phyloP scores from a whole-genome alignment of 73 alveolate species.

The Paraurostyla sp. region DNA sequence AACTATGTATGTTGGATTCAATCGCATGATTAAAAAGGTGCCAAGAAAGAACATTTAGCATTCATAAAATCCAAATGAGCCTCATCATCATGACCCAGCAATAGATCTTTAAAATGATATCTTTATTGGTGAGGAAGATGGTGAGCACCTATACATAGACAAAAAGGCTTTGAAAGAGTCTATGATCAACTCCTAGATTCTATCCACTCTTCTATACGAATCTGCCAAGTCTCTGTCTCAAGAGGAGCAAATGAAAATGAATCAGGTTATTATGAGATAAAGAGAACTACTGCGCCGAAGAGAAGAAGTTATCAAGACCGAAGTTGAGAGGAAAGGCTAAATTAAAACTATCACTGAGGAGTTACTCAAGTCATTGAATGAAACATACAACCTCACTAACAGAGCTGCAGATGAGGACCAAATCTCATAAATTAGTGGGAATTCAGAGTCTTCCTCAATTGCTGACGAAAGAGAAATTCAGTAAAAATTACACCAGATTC shows the following conservation, averaged over 20 bases:
- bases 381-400: neutral
- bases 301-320: slow-evolving; percentile 12
- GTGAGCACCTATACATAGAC: slow-evolving; percentile 6
- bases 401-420: neutral
- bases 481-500: neutral
- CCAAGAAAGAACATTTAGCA: neutral
- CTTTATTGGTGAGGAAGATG: neutral
- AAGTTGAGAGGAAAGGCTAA: neutral
- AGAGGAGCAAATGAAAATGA: neutral
- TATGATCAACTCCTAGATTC: neutral
- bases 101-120: neutral
- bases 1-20: slow-evolving; percentile 57
- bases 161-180: slow-evolving; percentile 15
- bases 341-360: slow-evolving; percentile 25
- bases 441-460: slow-evolving; percentile 25
- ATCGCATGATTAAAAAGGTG: slow-evolving; percentile 53
- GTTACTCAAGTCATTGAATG: neutral
- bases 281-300: neutral
- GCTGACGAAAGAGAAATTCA: slow-evolving; percentile 42
- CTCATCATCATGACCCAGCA: slow-evolving; percentile 24
- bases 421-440: slow-evolving; percentile 5
- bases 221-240: neutral
- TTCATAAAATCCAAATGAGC: slow-evolving; percentile 28
- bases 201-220: neutral
- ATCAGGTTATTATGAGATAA: slow-evolving; percentile 10